Percentiles rank a stretch among this genome's conserved stretches.
These are phyloP conservation scores for Eucalyptus marginata DNA, from an alignment of 345 rosid species.

Conservation along the genomic window DNA sequence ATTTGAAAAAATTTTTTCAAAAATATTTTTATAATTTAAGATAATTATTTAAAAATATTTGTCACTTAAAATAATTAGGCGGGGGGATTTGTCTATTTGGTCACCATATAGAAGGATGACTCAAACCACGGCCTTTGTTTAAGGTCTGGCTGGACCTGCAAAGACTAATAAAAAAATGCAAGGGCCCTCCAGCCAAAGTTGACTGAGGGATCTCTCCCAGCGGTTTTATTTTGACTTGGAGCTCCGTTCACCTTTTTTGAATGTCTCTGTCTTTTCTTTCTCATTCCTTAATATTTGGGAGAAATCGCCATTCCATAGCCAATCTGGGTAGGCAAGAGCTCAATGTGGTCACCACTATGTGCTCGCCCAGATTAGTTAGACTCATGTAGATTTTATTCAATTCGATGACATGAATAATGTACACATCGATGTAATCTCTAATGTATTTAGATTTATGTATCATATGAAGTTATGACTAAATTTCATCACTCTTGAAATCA, in stretches of 20 bases:
- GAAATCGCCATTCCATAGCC: not conserved
- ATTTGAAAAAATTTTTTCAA: no score
- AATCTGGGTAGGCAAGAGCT: not conserved
- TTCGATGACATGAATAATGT: not conserved
- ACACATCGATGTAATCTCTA: not conserved
- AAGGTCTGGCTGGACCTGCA: no score
- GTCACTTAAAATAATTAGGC: no score
- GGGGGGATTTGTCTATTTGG: no score
- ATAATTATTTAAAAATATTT: no score
- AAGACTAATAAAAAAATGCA: not conserved
- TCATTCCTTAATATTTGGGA: not conserved
- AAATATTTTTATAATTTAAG: rapidly evolving
- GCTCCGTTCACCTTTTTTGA: not conserved
- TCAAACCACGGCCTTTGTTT: no score
- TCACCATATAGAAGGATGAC: no score
- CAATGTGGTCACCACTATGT: not conserved
- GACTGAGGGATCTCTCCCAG: not conserved
- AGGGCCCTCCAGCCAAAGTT: not conserved
- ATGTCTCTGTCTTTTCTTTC: not conserved
- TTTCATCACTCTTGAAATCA: not conserved
- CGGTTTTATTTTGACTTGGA: not conserved
- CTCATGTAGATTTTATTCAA: not conserved
- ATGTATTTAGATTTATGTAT: no score
- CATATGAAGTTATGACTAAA: not conserved
- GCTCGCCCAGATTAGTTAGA: rapidly evolving